Evolutionary conservation across 2,329 filamentous ascomycete genomes (phyloP).

Genomic region (Trichoderma simmonsii): DNA sequence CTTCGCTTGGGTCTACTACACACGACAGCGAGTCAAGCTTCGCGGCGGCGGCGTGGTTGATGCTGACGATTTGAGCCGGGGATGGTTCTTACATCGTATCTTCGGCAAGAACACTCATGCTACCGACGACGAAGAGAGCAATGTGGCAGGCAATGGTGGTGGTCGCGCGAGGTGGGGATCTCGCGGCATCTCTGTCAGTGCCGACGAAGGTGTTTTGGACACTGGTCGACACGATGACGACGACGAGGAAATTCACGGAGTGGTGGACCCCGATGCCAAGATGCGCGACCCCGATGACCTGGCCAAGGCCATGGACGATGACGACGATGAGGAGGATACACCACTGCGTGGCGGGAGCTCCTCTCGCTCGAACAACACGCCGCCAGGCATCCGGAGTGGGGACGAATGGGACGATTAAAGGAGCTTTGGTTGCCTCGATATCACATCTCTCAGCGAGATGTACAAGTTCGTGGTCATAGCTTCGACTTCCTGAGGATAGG

Average conservation of each 20-base stretch:
- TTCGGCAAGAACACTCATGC: constrained; percentile 59
- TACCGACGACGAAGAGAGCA: constrained; percentile 61
- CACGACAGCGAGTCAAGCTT: constrained; percentile 88
- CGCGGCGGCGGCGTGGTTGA: constrained; percentile 83
- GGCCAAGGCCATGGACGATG: constrained; percentile 55
- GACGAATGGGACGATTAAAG: constrained; percentile 45
- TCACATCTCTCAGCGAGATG: neutral
- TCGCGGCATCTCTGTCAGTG: constrained; percentile 63
- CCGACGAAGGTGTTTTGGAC: constrained; percentile 58
- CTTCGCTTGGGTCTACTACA: constrained; percentile 97
- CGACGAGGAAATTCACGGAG: constrained; percentile 44
- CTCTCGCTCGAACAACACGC: constrained; percentile 25
- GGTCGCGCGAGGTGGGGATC: constrained; percentile 58
- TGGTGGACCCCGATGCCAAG: constrained; percentile 59
- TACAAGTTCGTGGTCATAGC: neutral
- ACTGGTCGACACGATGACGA: constrained; percentile 46
- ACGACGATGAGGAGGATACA: constrained; percentile 37
- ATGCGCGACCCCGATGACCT: constrained; percentile 67
- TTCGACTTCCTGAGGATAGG: neutral
- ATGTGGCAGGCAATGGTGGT: constrained; percentile 36
- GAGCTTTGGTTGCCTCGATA: neutral
- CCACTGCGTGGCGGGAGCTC: constrained; percentile 30
- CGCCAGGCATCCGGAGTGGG: constrained; percentile 43
- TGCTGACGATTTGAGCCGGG: constrained; percentile 78
- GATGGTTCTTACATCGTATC: constrained; percentile 78